Base-by-base conservation (phyloP, 2,329 filamentous ascomycete genomes). In the Pseudogymnoascus sp. region DNA sequence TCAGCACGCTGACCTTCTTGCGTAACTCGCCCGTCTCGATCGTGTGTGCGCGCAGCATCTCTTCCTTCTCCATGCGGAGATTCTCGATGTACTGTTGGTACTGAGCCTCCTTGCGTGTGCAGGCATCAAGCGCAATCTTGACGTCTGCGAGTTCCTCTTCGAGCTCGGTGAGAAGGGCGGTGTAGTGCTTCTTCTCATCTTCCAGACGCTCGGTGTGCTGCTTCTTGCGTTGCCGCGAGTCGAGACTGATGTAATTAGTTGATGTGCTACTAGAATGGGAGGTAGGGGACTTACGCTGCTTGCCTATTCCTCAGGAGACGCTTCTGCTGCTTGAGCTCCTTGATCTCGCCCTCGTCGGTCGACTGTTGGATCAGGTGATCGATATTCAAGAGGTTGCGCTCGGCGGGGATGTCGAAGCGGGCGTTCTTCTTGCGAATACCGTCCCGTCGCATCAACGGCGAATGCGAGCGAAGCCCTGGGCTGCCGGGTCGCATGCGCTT, bases 251-350 rank as follows among this genome's bases (percentile, higher is more conserved):
- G 63, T 25, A 43, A 66, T 49, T 28, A 62, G 63, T 72, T 69
- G 71, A 69, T 66, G 65, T 63, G 64, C 61, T 53, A 66, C 28
- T 60, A 65, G 65, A 63, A 56, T 31, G 8, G 49, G 36, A 63
- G 61, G 65, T 68, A 68, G 69, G 71, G 70, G 66, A 84, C 89
- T 81, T 87, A 96, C 91, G 95, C 95, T 77, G 95, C 95, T 80
- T 97, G 93, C 72, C 95, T 87, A 78, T 99, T 99, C 72, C 95
- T 86, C 67, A 99, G 82, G 66, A 99, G 82, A 65, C 95, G 88
- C 82, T 97, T 97, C 77, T 97, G 95, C 75, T 96, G 92, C 84
- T 99, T 99, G 72, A 99, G 83, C 79, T 97, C 93, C 82, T 96
- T 97, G 80, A 96, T 90, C 79, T 96, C 89, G 68, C 95, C 87